Base-by-base conservation (phyloP, 2,329 filamentous ascomycete genomes). In the Aspergillus sp. region DNA sequence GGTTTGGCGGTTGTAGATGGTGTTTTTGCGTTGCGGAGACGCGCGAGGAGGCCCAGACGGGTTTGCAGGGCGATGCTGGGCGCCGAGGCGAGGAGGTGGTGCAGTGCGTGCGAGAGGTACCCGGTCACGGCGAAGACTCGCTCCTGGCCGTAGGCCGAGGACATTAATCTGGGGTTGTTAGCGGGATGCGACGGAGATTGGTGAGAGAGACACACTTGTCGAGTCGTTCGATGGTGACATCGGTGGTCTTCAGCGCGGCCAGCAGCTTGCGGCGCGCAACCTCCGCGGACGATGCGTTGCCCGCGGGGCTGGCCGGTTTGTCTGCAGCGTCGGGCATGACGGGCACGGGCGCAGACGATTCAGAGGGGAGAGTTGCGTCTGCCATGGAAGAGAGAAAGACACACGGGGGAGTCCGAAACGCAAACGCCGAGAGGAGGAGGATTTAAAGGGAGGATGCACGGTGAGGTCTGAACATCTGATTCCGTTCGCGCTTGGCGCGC, bases 61-160 rank as follows among this genome's bases (percentile, higher is more conserved):
- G 76, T 36, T 76, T 70, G 64, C 45, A 71, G 55, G 36, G 69
- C 61, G 50, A 68, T 60, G 63, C 67, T 64, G 40, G 77, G 56
- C 73, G 78, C 50, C 77, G 84, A 63, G 80, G 75, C 82, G 70
- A 65, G 82, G 73, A 89, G 76, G 57, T 85, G 80, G 49, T 84
- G 80, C 36, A 83, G 76, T 55, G 82, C 79, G 56, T 84, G 84
- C 50, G 86, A 79, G 54, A 79, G 74, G 76, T 92, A 93, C 74
- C 86, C 84, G 56, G 86, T 69, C 60, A 87, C 83, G 57, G 87
- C 81, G 62, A 92, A 83, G 56, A 86, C 77, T 45, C 82, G 81
- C 73, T 91, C 88, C 69, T 87, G 84, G 64, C 88, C 88, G 32
- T 80, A 71, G 42, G 88, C 84, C 9, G 86, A 88, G 58, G 84